Conservation (phyloP, 2,329 filamentous ascomycete genomes). For the Botrytis fragariae region DNA sequence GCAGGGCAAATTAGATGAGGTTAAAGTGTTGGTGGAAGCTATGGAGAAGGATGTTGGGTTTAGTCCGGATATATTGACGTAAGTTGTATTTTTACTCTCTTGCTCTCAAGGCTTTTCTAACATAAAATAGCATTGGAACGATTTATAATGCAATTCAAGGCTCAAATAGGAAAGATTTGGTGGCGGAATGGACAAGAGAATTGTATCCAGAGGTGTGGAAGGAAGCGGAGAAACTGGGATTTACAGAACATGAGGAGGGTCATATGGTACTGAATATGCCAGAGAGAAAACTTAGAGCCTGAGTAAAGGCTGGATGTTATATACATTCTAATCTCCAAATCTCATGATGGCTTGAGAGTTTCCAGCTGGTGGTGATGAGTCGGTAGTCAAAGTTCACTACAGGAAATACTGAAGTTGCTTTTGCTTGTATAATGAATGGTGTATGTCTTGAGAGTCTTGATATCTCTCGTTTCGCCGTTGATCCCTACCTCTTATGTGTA, state of each 20-base stretch:
- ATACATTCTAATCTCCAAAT: background rate
- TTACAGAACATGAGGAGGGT: constrained; percentile 32
- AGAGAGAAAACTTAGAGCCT: constrained; percentile 30
- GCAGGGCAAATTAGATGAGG: constrained; percentile 67
- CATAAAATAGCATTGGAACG: constrained; percentile 60
- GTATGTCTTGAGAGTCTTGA: too few species aligned
- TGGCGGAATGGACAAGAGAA: constrained; percentile 71
- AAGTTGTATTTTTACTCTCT: constrained; percentile 43
- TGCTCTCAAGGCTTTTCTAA: constrained; percentile 14
- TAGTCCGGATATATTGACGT: constrained; percentile 69
- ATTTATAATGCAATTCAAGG: constrained; percentile 72
- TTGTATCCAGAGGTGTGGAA: constrained; percentile 69
- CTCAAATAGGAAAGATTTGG: constrained; percentile 61
- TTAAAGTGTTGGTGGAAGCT: constrained; percentile 61
- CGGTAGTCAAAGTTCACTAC: background rate
- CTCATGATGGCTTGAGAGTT: background rate
- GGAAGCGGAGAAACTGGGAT: constrained; percentile 47
- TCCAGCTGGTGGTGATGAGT: background rate
- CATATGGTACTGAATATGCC: constrained; percentile 34
- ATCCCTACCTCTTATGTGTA: background rate
- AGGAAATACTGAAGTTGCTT: too few species aligned
- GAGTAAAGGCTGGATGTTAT: background rate
- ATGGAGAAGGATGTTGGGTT: constrained; percentile 66
- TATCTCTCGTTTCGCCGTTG: background rate
- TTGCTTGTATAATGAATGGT: background rate